Conservation (phyloP, 2,329 filamentous ascomycete genomes). For the Colletotrichum shisoi region DNA sequence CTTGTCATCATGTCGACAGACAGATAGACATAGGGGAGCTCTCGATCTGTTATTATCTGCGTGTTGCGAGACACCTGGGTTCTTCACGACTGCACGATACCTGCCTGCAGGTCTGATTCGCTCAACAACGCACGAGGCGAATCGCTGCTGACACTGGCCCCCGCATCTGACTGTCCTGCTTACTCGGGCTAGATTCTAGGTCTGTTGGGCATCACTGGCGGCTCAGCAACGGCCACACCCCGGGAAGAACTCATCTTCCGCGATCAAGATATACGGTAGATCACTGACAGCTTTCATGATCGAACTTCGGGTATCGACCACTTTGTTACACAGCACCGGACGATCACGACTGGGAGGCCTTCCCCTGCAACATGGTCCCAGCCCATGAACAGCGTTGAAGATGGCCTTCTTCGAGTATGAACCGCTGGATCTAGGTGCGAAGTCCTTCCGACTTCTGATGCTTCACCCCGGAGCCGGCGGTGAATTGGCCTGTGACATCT, state of each 20-base stretch:
- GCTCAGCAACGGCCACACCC: not conserved
- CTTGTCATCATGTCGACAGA: too few relatives aligned
- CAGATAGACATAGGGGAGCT: not conserved
- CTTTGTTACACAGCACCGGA: not conserved
- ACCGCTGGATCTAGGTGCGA: not conserved
- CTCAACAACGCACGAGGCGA: not conserved
- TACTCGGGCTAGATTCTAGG: not conserved
- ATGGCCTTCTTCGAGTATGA: conserved; percentile 4
- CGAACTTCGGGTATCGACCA: not conserved
- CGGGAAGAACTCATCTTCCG: not conserved
- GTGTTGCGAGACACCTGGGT: too few relatives aligned
- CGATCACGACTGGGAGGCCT: not conserved
- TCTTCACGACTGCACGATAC: too few relatives aligned
- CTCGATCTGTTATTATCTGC: not conserved
- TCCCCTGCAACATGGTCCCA: not conserved
- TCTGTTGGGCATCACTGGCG: not conserved
- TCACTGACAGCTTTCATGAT: not conserved
- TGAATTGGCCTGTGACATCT: conserved; percentile 8
- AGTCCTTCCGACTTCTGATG: conserved; percentile 11
- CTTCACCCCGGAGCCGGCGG: not conserved
- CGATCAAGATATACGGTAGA: not conserved
- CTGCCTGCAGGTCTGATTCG: not conserved
- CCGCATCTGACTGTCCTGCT: not conserved
- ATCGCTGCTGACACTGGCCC: not conserved
- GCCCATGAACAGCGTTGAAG: not conserved